phyloP scores from a whole-genome alignment of 2,329 filamentous ascomycete genomes.

The Fusarium verrucosum region DNA sequence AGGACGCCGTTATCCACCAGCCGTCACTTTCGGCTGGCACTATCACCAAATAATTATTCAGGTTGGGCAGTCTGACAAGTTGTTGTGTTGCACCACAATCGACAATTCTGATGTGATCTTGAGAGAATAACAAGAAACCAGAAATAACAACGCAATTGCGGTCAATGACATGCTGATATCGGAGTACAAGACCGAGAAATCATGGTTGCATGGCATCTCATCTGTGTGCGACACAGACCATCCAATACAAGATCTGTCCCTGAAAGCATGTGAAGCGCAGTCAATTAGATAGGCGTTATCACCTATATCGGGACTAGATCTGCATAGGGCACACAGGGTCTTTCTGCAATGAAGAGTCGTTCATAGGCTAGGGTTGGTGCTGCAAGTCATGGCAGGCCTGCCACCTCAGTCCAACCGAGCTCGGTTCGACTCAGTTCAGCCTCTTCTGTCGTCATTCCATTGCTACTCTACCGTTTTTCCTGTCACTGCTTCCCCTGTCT shows the following conservation, averaged over 20 bases:
- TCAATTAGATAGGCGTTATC: conserved; percentile 29
- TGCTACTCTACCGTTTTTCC: conserved; percentile 14
- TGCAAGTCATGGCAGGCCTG: conserved; percentile 19
- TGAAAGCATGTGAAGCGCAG: conserved; percentile 38
- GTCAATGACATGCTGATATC: background rate
- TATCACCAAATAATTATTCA: conserved; percentile 32
- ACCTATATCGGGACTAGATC: conserved; percentile 14
- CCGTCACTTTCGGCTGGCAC: conserved; percentile 26
- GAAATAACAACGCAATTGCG: background rate
- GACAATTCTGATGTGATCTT: conserved; percentile 13
- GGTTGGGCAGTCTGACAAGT: conserved; percentile 8
- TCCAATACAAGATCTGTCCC: conserved; percentile 10
- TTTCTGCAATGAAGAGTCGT: conserved; percentile 12
- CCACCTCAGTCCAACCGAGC: conserved; percentile 27
- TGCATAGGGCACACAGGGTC: conserved; percentile 26
- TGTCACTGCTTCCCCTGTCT: conserved; percentile 2
- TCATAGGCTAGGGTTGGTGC: conserved; percentile 5
- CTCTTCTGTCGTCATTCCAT: conserved; percentile 22
- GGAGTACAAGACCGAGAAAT: background rate
- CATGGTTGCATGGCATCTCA: conserved; percentile 4
- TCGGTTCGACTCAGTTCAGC: conserved; percentile 17
- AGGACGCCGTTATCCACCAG: conserved; percentile 9
- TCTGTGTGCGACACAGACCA: conserved; percentile 8
- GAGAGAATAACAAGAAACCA: background rate
- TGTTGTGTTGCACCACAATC: conserved; percentile 13